Percentiles rank a stretch among this genome's conserved stretches.
Conservation (phyloP, 441 rosid species). For the California macrophylla region DNA sequence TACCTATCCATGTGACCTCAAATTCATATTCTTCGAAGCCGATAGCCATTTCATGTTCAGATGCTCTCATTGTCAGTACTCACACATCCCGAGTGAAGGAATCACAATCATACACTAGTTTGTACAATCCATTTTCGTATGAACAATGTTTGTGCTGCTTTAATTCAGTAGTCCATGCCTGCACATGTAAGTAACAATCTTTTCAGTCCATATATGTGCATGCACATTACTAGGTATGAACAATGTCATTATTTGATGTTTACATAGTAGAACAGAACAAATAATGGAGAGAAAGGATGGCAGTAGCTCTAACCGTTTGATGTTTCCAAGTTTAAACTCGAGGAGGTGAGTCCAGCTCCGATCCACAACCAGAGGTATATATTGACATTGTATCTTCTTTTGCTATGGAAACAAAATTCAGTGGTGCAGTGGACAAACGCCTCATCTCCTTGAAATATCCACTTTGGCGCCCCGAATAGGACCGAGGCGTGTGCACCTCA, state of each 20-base stretch:
- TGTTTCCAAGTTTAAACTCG: slow-evolving; percentile 29
- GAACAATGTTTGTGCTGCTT: slow-evolving; percentile 34
- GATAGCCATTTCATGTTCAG: not conserved
- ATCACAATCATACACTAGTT: not conserved
- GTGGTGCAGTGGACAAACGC: slow-evolving; percentile 67
- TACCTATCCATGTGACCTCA: not conserved
- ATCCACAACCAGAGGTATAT: slow-evolving; percentile 73
- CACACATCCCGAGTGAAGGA: slow-evolving; percentile 10
- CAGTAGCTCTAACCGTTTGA: slow-evolving; percentile 26
- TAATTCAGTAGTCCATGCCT: slow-evolving; percentile 23
- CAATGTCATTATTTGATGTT: not conserved
- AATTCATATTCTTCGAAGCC: slow-evolving; percentile 15
- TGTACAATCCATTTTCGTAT: slow-evolving; percentile 33
- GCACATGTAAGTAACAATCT: slow-evolving; percentile 6
- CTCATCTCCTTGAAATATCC: slow-evolving; percentile 83
- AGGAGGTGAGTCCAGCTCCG: slow-evolving; percentile 80
- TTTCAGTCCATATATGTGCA: not conserved
- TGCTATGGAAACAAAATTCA: slow-evolving; percentile 68
- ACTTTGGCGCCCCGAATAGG: slow-evolving; percentile 77
- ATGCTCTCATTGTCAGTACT: not conserved
- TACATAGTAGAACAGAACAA: too few relatives aligned
- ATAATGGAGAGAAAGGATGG: not conserved
- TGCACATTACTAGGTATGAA: not conserved
- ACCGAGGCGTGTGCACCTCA: slow-evolving; percentile 62
- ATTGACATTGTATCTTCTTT: slow-evolving; percentile 82